Evolutionary conservation across 306 rosid genomes (phyloP).

Genomic region (Corylus americana): DNA sequence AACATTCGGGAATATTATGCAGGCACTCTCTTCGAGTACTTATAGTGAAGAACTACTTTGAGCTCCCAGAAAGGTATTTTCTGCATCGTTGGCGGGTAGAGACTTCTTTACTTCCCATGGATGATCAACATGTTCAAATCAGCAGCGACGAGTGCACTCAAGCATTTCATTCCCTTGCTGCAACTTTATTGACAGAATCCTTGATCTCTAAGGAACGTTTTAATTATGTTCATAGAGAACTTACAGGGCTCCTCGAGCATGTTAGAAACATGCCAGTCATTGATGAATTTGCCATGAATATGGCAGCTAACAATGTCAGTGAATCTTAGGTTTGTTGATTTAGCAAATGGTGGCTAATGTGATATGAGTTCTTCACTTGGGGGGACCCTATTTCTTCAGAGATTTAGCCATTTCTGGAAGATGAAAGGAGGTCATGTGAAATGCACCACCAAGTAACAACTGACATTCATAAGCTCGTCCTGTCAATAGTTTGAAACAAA

Average conservation of each 20-base stretch:
- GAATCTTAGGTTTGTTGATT: conserved; percentile 23
- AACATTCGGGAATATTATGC: conserved; percentile 64
- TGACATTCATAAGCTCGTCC: conserved; percentile 14
- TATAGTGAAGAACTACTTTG: conserved; percentile 50
- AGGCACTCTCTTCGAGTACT: conserved; percentile 63
- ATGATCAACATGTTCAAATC: conserved; percentile 30
- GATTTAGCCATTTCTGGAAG: background rate
- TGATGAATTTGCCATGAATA: conserved; percentile 43
- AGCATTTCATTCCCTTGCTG: conserved; percentile 50
- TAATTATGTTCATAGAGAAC: conserved; percentile 46
- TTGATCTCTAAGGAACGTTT: conserved; percentile 47
- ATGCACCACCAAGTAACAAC: background rate
- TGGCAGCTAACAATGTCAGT: conserved; percentile 34
- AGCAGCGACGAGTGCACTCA: conserved; percentile 39
- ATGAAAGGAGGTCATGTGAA: conserved; percentile 8
- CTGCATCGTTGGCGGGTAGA: conserved; percentile 56
- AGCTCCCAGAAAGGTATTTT: conserved; percentile 58
- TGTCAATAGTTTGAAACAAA: conserved; percentile 2
- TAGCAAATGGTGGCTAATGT: conserved; percentile 8
- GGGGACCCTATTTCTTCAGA: background rate
- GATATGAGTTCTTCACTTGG: background rate
- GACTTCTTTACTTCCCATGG: conserved; percentile 34
- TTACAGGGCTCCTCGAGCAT: conserved; percentile 53
- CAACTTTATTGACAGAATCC: conserved; percentile 53
- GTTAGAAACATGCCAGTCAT: conserved; percentile 50